Percentiles rank a stretch among this genome's conserved stretches.
These are phyloP conservation scores for Pythium angustatum DNA, from an alignment of 352 stramenopile genomes.

Conservation along the genomic window DNA sequence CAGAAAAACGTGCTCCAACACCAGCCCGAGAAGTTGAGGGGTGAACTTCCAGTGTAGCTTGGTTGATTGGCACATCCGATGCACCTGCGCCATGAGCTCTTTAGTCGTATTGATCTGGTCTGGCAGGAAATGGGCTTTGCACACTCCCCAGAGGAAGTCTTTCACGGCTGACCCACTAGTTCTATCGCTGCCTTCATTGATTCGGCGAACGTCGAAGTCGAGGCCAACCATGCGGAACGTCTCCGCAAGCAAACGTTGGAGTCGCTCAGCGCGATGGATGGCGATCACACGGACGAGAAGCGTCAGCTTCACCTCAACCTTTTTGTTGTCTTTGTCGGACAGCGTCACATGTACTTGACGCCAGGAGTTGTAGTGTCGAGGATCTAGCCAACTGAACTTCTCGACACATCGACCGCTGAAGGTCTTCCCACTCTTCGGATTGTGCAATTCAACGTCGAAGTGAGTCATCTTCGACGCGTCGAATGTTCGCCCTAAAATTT, in stretches of 20 bases:
- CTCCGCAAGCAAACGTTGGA: constrained; percentile 55
- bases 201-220: constrained; percentile 49
- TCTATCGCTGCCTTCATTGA: constrained; percentile 30
- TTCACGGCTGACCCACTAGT: constrained; percentile 21
- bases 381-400: constrained; percentile 31
- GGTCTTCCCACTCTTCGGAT: constrained; percentile 31
- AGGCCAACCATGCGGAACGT: constrained; percentile 67
- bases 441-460: constrained; percentile 53
- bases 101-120: constrained; percentile 34
- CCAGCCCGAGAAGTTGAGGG: constrained; percentile 57
- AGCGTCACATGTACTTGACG: constrained; percentile 40
- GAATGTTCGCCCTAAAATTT: constrained; percentile 56
- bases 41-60: constrained; percentile 71
- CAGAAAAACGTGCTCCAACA: constrained; percentile 57
- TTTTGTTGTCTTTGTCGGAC: constrained; percentile 44
- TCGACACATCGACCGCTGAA: constrained; percentile 51
- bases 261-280: constrained; percentile 48
- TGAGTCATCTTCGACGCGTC: constrained; percentile 55
- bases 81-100: constrained; percentile 49
- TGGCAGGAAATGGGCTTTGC: constrained; percentile 41
- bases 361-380: constrained; percentile 29
- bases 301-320: constrained; percentile 31
- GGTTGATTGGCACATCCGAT: constrained; percentile 40
- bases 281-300: constrained; percentile 46
- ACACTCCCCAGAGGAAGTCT: constrained; percentile 60